Evolutionary conservation across 1,284 basidiomycete genomes (phyloP).

Genomic region (Bondarzewia mesenterica): DNA sequence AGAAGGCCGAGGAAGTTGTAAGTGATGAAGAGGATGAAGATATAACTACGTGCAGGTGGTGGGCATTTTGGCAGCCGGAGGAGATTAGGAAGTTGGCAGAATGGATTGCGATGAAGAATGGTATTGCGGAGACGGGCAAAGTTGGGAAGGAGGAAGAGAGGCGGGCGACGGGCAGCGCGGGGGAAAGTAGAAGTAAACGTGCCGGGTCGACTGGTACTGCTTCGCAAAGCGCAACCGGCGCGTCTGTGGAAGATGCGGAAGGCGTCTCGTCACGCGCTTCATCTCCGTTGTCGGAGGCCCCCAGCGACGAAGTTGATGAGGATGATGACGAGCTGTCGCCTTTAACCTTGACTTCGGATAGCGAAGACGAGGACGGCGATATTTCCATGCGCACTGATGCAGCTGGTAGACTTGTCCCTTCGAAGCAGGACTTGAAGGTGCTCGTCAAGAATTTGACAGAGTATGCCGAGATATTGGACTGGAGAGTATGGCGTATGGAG

Average conservation of each 20-base stretch:
- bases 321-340: slow-evolving; percentile 13
- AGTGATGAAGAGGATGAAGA: slow-evolving; percentile 25
- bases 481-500: slow-evolving; percentile 24
- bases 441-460: slow-evolving; percentile 23
- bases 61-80: slow-evolving; percentile 59
- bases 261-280: slow-evolving; percentile 4
- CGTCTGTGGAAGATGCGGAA: neutral
- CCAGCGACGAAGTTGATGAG: slow-evolving; percentile 4
- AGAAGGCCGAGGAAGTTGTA: slow-evolving; percentile 18
- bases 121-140: slow-evolving; percentile 9
- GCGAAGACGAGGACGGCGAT: slow-evolving; percentile 10
- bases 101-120: slow-evolving; percentile 50
- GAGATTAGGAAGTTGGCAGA: slow-evolving; percentile 59
- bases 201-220: no score
- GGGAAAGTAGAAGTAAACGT: neutral
- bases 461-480: slow-evolving; percentile 27
- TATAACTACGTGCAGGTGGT: slow-evolving; percentile 53
- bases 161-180: no score
- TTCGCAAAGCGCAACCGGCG: neutral
- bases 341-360: slow-evolving; percentile 16
- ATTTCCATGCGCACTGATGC: slow-evolving; percentile 2
- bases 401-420: slow-evolving; percentile 13
- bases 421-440: slow-evolving; percentile 17
- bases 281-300: slow-evolving; percentile 8
- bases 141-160: neutral